Conservation (phyloP, 2,329 filamentous ascomycete species). For the Thelonectria blattea region DNA sequence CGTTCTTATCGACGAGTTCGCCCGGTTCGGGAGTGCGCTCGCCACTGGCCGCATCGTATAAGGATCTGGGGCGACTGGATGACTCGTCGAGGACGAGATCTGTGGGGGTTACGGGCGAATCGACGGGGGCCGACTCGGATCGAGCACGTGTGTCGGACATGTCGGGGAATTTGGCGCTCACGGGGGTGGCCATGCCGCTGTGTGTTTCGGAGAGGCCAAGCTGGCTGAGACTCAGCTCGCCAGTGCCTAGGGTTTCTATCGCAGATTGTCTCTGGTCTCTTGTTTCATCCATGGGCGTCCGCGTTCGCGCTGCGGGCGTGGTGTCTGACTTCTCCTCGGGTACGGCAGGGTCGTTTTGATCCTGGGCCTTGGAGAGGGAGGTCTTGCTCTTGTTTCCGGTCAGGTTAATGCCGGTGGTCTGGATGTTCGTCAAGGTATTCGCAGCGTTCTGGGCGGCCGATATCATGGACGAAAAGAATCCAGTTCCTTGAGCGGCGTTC, state of each 20-base stretch:
- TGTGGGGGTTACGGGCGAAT: slow-evolving; percentile 41
- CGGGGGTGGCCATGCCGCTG: slow-evolving; percentile 60
- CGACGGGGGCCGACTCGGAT: slow-evolving; percentile 65
- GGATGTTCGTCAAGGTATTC: slow-evolving; percentile 74
- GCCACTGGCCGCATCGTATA: slow-evolving; percentile 56
- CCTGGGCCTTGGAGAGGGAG: slow-evolving; percentile 34
- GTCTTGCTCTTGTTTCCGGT: slow-evolving; percentile 48
- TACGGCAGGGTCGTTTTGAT: slow-evolving; percentile 32
- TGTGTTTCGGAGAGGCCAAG: slow-evolving; percentile 75
- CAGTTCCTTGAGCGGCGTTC: slow-evolving; percentile 57
- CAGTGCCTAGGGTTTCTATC: slow-evolving; percentile 86
- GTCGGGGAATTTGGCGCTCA: slow-evolving; percentile 61
- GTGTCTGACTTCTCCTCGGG: slow-evolving; percentile 52
- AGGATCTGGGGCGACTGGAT: slow-evolving; percentile 53
- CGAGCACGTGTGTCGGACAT: slow-evolving; percentile 53
- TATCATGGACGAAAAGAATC: slow-evolving; percentile 94
- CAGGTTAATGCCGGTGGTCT: slow-evolving; percentile 66
- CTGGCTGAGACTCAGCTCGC: slow-evolving; percentile 87
- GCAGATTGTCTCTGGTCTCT: slow-evolving; percentile 73
- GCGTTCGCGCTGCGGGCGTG: slow-evolving; percentile 41
- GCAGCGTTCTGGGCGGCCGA: slow-evolving; percentile 93
- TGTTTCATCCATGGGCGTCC: slow-evolving; percentile 34
- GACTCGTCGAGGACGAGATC: slow-evolving; percentile 44
- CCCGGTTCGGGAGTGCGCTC: slow-evolving; percentile 69
- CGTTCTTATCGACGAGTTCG: slow-evolving; percentile 69